Percentiles rank a stretch among this genome's conserved stretches.
These are phyloP conservation scores for Oenanthe javanica DNA, from an alignment of 140 eudicot genomes.

Conservation along the genomic window DNA sequence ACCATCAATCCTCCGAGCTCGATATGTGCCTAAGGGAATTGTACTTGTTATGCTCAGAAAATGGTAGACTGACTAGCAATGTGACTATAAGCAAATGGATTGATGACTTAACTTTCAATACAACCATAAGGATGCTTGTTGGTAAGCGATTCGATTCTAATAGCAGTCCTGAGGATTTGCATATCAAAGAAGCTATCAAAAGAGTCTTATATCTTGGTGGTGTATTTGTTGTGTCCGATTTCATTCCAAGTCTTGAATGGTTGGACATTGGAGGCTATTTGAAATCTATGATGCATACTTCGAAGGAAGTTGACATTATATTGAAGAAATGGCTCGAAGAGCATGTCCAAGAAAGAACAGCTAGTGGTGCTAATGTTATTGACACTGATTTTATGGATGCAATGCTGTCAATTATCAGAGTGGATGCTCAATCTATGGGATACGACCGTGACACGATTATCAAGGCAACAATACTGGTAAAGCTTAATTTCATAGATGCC, in stretches of 20 bases:
- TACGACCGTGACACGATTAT: constrained; percentile 39
- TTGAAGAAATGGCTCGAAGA: constrained; percentile 45
- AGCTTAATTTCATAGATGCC: not conserved
- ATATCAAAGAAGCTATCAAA: constrained; percentile 37
- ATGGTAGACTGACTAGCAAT: not conserved
- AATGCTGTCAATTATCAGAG: constrained; percentile 38
- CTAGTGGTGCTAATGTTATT: not conserved
- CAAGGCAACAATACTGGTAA: constrained; percentile 62
- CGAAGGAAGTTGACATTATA: constrained; percentile 35
- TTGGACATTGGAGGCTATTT: constrained; percentile 61
- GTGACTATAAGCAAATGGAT: constrained; percentile 31
- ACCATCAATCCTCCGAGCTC: constrained; percentile 34
- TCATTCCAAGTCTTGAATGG: constrained; percentile 55
- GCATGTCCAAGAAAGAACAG: constrained; percentile 28
- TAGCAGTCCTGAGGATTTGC: constrained; percentile 15
- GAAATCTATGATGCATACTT: constrained; percentile 41
- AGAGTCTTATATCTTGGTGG: constrained; percentile 54
- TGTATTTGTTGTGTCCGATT: constrained; percentile 51
- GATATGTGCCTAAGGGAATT: constrained; percentile 20
- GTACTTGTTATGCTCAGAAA: constrained; percentile 9
- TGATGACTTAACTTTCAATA: constrained; percentile 41
- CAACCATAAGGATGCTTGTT: constrained; percentile 32
- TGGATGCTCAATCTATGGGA: constrained; percentile 22
- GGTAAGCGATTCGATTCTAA: constrained; percentile 37
- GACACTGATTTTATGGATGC: constrained; percentile 58